Percentiles rank a stretch among this genome's conserved stretches.
Conservation (phyloP, 2,329 filamentous ascomycete genomes). For the Penicillium crustosum region DNA sequence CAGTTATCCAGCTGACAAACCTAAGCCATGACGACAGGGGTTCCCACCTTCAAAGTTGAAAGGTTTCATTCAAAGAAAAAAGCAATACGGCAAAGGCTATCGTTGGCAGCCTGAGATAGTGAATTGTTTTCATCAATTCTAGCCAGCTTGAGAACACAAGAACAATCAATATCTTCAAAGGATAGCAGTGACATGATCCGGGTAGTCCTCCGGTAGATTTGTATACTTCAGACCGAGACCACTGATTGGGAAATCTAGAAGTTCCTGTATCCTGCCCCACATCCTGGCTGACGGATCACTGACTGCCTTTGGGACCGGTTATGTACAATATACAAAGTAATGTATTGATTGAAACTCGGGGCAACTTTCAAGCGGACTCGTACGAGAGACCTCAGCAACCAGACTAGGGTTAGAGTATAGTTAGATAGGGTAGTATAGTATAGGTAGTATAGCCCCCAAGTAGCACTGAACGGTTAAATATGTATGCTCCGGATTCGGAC, state of each 20-base stretch:
- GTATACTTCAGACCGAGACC: slow-evolving; percentile 32
- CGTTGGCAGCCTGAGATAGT: neutral
- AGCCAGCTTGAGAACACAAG: too few relatives aligned
- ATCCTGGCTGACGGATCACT: slow-evolving; percentile 22
- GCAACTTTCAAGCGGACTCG: slow-evolving; percentile 2
- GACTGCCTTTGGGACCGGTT: slow-evolving; percentile 3
- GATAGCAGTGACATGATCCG: neutral
- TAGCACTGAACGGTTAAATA: slow-evolving; percentile 20
- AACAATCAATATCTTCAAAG: neutral
- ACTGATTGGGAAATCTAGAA: slow-evolving; percentile 36
- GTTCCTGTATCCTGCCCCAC: slow-evolving; percentile 27
- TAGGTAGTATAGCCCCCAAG: neutral
- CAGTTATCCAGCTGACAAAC: slow-evolving; percentile 22
- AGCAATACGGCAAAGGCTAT: neutral
- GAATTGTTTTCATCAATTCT: neutral
- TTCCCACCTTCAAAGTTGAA: neutral
- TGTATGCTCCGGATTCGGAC: slow-evolving; percentile 26
- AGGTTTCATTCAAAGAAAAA: neutral
- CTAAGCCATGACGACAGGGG: slow-evolving; percentile 23
- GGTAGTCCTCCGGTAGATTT: slow-evolving; percentile 16
- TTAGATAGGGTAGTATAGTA: neutral
- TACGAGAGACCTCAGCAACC: slow-evolving; percentile 8
- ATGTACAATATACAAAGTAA: neutral
- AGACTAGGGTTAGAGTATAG: neutral
- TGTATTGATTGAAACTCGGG: neutral